phyloP scores from a whole-genome alignment of 441 rosid species.

The Aquilaria agallochum region DNA sequence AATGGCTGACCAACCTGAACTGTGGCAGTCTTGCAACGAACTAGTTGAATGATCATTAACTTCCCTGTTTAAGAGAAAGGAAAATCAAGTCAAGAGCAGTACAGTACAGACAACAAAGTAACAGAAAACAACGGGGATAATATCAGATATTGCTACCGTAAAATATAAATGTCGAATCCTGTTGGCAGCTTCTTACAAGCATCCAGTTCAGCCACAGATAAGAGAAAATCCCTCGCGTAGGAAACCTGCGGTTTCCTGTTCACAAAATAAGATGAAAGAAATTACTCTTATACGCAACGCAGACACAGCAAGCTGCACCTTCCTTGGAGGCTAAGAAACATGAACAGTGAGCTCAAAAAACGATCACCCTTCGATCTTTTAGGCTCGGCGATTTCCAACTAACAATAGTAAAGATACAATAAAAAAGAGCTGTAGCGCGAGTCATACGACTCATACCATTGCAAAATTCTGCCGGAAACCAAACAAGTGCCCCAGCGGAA shows the following conservation, averaged over 20 bases:
- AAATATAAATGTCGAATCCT: slow-evolving; percentile 22
- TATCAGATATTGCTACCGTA: slow-evolving; percentile 18
- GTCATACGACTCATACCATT: too few species aligned
- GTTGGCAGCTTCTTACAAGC: slow-evolving; percentile 26
- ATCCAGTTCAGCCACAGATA: slow-evolving; percentile 25
- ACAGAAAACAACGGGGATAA: neutral
- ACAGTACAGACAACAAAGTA: neutral
- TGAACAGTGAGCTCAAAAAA: too few species aligned
- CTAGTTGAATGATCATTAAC: slow-evolving; percentile 15
- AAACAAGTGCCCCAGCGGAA: slow-evolving; percentile 8
- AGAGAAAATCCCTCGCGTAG: slow-evolving; percentile 24
- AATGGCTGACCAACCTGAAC: slow-evolving; percentile 21
- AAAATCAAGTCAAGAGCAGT: neutral
- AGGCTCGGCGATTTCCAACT: neutral
- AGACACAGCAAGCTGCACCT: neutral
- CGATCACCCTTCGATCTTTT: neutral
- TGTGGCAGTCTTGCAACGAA: slow-evolving; percentile 5
- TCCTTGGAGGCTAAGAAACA: slow-evolving; percentile 1
- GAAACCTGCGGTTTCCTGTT: slow-evolving; percentile 19
- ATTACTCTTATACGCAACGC: slow-evolving; percentile 1
- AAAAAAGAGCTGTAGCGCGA: too few species aligned
- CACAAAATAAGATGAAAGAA: slow-evolving; percentile 2
- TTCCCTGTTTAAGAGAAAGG: slow-evolving; percentile 20
- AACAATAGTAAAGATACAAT: too few species aligned
- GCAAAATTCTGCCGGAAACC: slow-evolving; percentile 10